Evolutionary conservation across 768 basidiomycete species (phyloP).

Genomic region (Tylopilus plumbeoviolaceoides): DNA sequence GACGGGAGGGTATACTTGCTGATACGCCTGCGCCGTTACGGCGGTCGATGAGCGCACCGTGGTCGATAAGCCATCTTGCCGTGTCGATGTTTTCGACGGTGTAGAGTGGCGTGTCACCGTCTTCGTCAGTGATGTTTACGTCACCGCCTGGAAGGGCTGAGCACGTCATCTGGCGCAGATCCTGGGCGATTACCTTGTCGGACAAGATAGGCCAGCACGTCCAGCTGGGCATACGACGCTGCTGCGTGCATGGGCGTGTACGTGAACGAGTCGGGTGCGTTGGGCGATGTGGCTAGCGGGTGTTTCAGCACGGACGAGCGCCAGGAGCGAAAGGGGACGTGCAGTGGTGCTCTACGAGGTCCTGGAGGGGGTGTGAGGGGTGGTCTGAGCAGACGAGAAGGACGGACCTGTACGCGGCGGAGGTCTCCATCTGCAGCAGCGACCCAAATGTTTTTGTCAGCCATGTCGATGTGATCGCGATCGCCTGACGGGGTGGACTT

Average conservation of each 20-base stretch:
- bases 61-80: constrained; percentile 72
- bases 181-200: constrained; percentile 46
- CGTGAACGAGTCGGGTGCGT: constrained; percentile 63
- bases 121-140: constrained; percentile 79
- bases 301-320: constrained; percentile 26
- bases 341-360: constrained; percentile 57
- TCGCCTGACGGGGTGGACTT: constrained; percentile 9
- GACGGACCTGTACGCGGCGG: constrained; percentile 62
- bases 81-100: constrained; percentile 80
- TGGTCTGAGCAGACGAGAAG: not conserved
- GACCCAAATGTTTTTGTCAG: constrained; percentile 78
- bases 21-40: constrained; percentile 72
- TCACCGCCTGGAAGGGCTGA: constrained; percentile 58
- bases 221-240: constrained; percentile 82
- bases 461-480: constrained; percentile 21
- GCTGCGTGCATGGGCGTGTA: constrained; percentile 95
- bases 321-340: constrained; percentile 30
- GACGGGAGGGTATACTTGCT: constrained; percentile 42
- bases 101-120: constrained; percentile 91
- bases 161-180: not conserved
- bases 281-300: constrained; percentile 58
- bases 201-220: constrained; percentile 75
- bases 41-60: constrained; percentile 63
- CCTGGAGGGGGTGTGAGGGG: constrained; percentile 32
- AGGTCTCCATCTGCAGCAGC: constrained; percentile 91